These are phyloP conservation scores for Dujonia santamariae DNA, from an alignment of 1,139 yeast genomes.

Conservation along the genomic window DNA sequence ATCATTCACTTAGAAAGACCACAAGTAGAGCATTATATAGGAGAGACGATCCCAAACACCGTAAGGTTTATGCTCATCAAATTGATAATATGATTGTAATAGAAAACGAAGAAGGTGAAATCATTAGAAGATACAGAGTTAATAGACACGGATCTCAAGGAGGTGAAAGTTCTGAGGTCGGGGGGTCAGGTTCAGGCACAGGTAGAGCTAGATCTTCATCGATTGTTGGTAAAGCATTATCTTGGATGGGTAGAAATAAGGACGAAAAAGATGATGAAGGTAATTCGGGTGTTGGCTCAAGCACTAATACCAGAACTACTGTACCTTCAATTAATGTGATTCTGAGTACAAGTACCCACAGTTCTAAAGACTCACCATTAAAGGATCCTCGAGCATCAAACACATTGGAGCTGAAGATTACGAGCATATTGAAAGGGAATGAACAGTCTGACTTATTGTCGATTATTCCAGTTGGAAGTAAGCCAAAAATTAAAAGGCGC, in stretches of 20 bases:
- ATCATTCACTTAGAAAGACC: neutral
- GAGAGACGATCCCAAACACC: constrained; percentile 29
- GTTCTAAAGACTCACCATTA: constrained; percentile 9
- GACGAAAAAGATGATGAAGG: constrained; percentile 13
- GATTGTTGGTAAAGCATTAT: constrained; percentile 43
- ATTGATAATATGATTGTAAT: constrained; percentile 71
- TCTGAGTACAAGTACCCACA: neutral
- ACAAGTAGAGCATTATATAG: constrained; percentile 22
- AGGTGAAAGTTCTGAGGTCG: constrained; percentile 4
- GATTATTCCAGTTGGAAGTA: neutral
- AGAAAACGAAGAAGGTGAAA: constrained; percentile 91
- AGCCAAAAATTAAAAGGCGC: neutral
- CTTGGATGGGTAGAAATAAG: constrained; percentile 45
- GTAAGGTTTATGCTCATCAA: constrained; percentile 44
- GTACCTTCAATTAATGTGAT: neutral
- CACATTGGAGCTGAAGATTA: constrained; percentile 27
- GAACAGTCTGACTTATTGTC: constrained; percentile 1
- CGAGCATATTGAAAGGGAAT: constrained; percentile 17
- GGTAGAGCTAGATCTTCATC: constrained; percentile 33
- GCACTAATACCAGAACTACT: neutral
- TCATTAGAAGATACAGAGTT: constrained; percentile 75
- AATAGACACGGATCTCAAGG: constrained; percentile 43
- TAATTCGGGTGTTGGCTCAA: constrained; percentile 8
- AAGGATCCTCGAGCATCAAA: constrained; percentile 13
- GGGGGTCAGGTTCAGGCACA: no score